A percentile compares a stretch with the other conserved stretches of the same genome.
phyloP scores from a whole-genome alignment of 2,329 filamentous ascomycete genomes.

The Diplodia sapinea region DNA sequence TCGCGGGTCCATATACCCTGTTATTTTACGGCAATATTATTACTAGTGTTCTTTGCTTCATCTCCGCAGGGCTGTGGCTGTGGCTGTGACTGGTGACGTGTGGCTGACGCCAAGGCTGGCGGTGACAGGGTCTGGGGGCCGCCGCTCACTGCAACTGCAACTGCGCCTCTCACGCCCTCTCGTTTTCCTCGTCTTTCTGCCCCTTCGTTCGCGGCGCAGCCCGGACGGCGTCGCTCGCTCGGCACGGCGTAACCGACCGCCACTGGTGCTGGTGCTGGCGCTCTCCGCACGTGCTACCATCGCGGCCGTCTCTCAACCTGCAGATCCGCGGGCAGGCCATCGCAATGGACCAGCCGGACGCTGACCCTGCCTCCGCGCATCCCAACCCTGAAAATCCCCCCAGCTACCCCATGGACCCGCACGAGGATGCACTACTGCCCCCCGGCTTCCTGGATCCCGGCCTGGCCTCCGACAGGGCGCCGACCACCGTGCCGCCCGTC shows the following conservation, averaged over 20 bases:
- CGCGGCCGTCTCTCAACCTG: constrained; percentile 3
- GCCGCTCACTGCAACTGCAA: background rate
- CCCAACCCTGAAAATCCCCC: constrained; percentile 5
- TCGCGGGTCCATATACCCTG: constrained; percentile 29
- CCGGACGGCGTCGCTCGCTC: background rate
- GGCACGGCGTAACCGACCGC: background rate
- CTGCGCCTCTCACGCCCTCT: background rate
- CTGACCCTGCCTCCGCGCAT: constrained; percentile 13
- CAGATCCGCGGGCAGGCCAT: background rate
- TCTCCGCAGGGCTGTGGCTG: too few species aligned
- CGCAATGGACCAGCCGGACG: constrained; percentile 26
- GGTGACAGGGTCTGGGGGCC: too few species aligned
- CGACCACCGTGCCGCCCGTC: constrained; percentile 19
- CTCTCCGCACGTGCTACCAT: constrained; percentile 18
- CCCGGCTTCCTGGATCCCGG: constrained; percentile 19
- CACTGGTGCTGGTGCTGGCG: constrained; percentile 5
- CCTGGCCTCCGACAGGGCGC: constrained; percentile 21
- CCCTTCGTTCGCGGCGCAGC: background rate
- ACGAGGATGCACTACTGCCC: constrained; percentile 22
- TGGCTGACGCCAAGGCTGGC: background rate
- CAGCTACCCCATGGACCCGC: constrained; percentile 19
- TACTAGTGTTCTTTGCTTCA: background rate
- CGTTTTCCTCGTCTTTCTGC: background rate
- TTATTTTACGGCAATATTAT: constrained; percentile 20
- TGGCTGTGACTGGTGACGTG: background rate